Percentiles rank a stretch among this genome's conserved stretches.
Conservation (phyloP, 2,329 filamentous ascomycete genomes). For the Trichoderma guizhouense region DNA sequence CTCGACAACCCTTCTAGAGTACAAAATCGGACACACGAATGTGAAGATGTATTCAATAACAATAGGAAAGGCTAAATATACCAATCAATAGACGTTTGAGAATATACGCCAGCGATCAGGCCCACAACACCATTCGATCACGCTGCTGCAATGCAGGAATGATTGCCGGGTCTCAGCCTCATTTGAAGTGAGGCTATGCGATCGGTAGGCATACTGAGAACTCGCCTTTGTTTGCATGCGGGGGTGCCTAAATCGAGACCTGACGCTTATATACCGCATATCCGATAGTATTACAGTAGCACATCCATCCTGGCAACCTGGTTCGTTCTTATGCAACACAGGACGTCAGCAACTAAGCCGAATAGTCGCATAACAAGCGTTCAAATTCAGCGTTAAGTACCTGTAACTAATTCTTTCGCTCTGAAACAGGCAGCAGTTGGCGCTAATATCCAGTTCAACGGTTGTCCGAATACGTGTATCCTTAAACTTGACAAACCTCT, state of each 20-base stretch:
- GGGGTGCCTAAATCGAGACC: background rate
- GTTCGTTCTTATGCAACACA: background rate
- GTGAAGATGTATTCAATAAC: background rate
- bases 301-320: no score
- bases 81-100: background rate
- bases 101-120: background rate
- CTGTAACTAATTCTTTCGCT: background rate
- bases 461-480: background rate
- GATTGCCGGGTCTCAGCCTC: background rate
- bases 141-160: background rate
- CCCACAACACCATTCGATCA: background rate
- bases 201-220: background rate
- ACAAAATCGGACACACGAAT: background rate
- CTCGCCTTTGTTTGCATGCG: background rate
- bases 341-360: background rate
- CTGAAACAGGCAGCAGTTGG: background rate
- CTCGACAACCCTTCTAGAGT: background rate
- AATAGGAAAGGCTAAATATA: background rate
- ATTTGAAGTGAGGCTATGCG: background rate
- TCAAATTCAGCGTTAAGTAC: no score
- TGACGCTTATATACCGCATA: background rate
- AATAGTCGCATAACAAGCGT: background rate
- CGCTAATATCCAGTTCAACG: background rate
- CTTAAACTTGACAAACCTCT: background rate
- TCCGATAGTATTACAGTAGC: background rate